Base-by-base conservation (phyloP, 352 stramenopile genomes). In the Phytophthora melonis region DNA sequence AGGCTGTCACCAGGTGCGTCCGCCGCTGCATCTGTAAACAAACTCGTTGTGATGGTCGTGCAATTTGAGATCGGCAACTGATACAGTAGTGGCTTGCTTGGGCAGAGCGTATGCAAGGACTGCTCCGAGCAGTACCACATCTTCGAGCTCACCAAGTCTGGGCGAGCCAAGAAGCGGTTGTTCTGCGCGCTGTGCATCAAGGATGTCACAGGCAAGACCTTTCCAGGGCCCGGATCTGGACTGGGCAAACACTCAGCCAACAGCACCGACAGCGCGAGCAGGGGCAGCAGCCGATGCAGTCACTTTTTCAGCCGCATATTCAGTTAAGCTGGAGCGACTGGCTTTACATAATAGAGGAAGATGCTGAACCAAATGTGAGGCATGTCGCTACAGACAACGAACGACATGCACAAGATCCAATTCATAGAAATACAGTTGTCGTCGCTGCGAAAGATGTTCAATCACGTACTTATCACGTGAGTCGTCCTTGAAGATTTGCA, bases 111-210 rank as follows among this genome's bases (percentile, higher is more conserved):
- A 7, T 87, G 80, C 62, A 82, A 80, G 68, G 65, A 72, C 19
- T 87, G 80, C 63, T 79, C 76, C 7, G 52, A 68, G 11, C 57
- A 75, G 32, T 60, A 75, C 10, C 39, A 63, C 56, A 70, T 80
- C 45, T 84, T 82, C 68, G 39, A 68, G 61, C 61, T 84, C 5
- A 63, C 58, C 36, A 73, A 68, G 59, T 68, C 66, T 9, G n/a
- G 68, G 54, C 61, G 41, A 60, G 36, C 67, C 7, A 77, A 71
- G 30, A 73, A 72, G 21, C 63, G 66, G 1, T 43, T 78, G 16
- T 83, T 85, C 52, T 85, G 78, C 21, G 63, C 56, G 0, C n/a
- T 76, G 43, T 86, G 79, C 25, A 52, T 86, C 45, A 70, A 75
- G 45, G 69, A 55, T 21, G 75, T 74, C 23, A 77, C 57, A 6